Percentiles rank a stretch among this genome's conserved stretches.
phyloP scores from a whole-genome alignment of 73 alveolate species.

The Stentor coeruleus region DNA sequence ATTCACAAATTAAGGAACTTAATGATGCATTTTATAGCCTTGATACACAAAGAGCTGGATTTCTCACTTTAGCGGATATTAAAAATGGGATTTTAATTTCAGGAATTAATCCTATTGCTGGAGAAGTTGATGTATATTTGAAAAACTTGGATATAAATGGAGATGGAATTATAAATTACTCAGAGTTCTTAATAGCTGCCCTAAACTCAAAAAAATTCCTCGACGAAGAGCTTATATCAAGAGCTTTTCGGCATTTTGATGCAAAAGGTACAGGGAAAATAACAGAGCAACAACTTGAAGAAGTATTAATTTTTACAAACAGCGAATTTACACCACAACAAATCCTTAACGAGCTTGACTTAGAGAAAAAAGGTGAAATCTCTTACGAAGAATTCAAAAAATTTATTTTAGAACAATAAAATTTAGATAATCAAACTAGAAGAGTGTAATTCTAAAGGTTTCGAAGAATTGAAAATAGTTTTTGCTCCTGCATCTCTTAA shows the following conservation, averaged over 20 bases:
- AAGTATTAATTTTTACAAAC: not conserved
- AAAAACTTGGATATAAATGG: not conserved
- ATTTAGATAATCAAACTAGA: too few relatives aligned
- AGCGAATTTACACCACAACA: not conserved
- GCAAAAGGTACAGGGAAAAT: not conserved
- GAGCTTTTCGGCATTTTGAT: not conserved
- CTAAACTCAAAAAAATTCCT: not conserved
- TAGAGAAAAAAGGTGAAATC: not conserved
- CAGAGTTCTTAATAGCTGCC: not conserved
- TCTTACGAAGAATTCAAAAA: not conserved
- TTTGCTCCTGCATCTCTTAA: not conserved
- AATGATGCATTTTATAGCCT: not conserved
- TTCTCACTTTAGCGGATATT: not conserved
- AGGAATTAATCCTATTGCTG: not conserved
- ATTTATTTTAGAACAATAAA: not conserved
- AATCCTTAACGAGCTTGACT: not conserved
- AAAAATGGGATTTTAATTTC: not conserved
- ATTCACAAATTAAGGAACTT: not conserved
- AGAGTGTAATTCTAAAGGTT: not conserved
- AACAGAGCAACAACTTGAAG: not conserved
- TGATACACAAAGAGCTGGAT: not conserved
- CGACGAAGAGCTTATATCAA: not conserved
- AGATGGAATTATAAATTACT: constrained; percentile 2
- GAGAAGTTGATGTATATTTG: not conserved
- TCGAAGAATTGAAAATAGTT: not conserved